These are phyloP conservation scores for Neurospora sp. DNA, from an alignment of 2,329 filamentous ascomycete genomes.

Conservation along the genomic window DNA sequence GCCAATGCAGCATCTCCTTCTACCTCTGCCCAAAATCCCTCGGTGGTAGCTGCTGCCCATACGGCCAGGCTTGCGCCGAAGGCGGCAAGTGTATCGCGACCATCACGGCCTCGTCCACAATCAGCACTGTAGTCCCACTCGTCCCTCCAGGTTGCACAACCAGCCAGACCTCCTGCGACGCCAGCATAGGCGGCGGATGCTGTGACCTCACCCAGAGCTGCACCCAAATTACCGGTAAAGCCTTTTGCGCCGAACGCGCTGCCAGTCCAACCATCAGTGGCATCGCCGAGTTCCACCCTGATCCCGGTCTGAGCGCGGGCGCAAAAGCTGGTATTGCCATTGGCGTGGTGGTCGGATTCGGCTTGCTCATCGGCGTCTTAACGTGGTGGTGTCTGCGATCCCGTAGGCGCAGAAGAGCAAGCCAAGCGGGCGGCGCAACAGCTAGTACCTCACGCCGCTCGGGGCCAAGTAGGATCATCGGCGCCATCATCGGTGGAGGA, in stretches of 20 bases:
- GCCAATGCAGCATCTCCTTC: conserved; percentile 22
- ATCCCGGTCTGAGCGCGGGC: conserved; percentile 30
- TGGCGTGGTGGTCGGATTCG: conserved; percentile 36
- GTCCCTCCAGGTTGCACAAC: conserved; percentile 30
- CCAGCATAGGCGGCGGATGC: conserved; percentile 36
- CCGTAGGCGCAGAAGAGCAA: conserved; percentile 20
- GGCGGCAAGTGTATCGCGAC: conserved; percentile 12
- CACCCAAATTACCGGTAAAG: conserved; percentile 25
- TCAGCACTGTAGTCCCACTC: conserved; percentile 27
- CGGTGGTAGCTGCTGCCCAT: conserved; percentile 20
- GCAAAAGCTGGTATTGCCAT: conserved; percentile 49
- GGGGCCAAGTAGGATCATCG: conserved; percentile 17
- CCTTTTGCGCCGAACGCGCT: conserved; percentile 29
- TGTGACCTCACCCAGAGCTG: conserved; percentile 36
- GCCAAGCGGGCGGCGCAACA: conserved; percentile 11
- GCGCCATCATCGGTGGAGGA: conserved; percentile 12
- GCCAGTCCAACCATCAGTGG: conserved; percentile 19
- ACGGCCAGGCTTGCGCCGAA: conserved; percentile 14
- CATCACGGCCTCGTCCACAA: conserved; percentile 19
- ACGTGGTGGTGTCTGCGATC: conserved; percentile 39
- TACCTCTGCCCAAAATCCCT: conserved; percentile 24
- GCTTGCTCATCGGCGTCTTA: conserved; percentile 30
- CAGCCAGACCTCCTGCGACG: conserved; percentile 35
- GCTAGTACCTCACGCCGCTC: conserved; percentile 4
- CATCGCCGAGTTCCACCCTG: conserved; percentile 9